phyloP scores from a whole-genome alignment of 1,139 yeast genomes.

The Kodamaea derodonti region DNA sequence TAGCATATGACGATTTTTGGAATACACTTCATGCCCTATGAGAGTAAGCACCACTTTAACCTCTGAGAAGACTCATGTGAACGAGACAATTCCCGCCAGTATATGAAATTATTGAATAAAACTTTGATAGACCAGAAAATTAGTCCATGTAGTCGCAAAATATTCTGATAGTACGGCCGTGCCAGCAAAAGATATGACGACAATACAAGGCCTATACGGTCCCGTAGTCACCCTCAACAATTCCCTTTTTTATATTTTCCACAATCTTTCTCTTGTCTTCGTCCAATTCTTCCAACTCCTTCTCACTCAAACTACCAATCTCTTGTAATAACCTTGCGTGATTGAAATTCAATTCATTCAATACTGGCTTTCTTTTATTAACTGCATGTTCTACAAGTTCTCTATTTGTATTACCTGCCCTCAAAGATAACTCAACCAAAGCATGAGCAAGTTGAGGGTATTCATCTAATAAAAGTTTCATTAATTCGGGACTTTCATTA shows the following conservation, averaged over 20 bases:
- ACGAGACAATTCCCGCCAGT: too few relatives aligned
- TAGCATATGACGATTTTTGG: too few relatives aligned
- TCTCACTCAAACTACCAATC: slow-evolving; percentile 59
- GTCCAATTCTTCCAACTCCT: slow-evolving; percentile 59
- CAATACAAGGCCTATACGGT: too few relatives aligned
- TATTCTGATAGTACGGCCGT: too few relatives aligned
- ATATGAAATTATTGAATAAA: too few relatives aligned
- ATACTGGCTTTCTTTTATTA: slow-evolving; percentile 29
- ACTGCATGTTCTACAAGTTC: slow-evolving; percentile 47
- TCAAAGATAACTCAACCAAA: slow-evolving; percentile 68
- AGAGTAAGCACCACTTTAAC: too few relatives aligned
- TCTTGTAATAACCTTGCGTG: slow-evolving; percentile 51
- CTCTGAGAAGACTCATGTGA: too few relatives aligned
- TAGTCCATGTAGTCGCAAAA: too few relatives aligned
- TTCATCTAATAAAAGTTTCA: slow-evolving; percentile 58
- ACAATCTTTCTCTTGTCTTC: slow-evolving; percentile 49
- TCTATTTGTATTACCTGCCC: slow-evolving; percentile 56
- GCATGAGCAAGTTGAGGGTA: slow-evolving; percentile 83
- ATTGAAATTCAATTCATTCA: slow-evolving; percentile 44
- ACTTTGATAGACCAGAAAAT: too few relatives aligned
- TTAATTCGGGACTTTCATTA: slow-evolving; percentile 56
- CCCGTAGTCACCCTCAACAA: slow-evolving; percentile 47
- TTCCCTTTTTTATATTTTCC: slow-evolving; percentile 36
- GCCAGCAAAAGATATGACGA: too few relatives aligned
- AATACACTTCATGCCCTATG: too few relatives aligned